Base-by-base conservation (phyloP, 495 filamentous ascomycete genomes). In the Hyaloscypha variabilis region DNA sequence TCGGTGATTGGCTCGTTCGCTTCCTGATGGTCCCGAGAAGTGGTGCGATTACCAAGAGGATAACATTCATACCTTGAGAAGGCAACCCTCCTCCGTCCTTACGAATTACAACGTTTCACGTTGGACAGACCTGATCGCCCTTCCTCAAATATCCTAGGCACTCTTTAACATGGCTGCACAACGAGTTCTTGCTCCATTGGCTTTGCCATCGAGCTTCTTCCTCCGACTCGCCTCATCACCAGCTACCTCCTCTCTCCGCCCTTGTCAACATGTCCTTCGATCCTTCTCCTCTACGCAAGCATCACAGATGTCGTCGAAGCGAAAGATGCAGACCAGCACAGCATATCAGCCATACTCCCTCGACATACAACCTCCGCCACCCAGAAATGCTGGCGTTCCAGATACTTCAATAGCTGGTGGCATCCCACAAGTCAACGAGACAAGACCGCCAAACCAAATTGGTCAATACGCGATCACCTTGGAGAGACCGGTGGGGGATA, bases 291-390 rank as follows among this genome's bases (percentile, higher is more conserved):
- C 90, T 8, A 76, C 78, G 74, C 79, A 72, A 69, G 77, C 78
- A 68, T 77, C 75, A 68, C 77, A 85, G 64, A 80, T 81, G 55
- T 85, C 85, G 23, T 86, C 82, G 25, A 86, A 86, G 70, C 81
- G 89, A 57, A 87, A 87, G 55, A 84, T 92, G 71, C 87, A 89
- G 69, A 88, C 90, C n/a, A 84, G 85, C 6, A 88, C 90, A 34
- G 85, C 90, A 66, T 93, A 93, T 77, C 91, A 88, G 64, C 90
- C 93, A 26, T 89, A 92, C 70, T 79, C 85, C 11, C 79, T 96
- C 21, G 79, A 87, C 4, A 78, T 84, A 6, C 83, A 83, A 58
- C 87, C 90, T 39, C 79, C 85, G 21, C 83, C 87, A 58, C 90
- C 90, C 50, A 88, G 89, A 63, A 91, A 88, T 76, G 77, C 83